Percentiles rank a stretch among this genome's conserved stretches.
These are phyloP conservation scores for Termitomyces sp. DNA, from an alignment of 1,284 basidiomycete species.

Conservation along the genomic window DNA sequence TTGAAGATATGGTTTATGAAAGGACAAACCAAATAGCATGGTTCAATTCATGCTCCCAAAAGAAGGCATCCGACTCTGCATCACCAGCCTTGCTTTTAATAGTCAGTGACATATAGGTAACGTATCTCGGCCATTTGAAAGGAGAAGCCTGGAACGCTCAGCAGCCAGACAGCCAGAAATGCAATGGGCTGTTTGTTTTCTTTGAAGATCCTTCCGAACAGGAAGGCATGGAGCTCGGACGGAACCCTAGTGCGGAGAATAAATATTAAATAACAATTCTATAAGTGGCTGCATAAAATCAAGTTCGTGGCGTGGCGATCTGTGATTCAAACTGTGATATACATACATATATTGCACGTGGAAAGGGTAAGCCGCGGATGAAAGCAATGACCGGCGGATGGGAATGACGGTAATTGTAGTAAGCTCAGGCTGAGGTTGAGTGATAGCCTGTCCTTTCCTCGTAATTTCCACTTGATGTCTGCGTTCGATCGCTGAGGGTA, in stretches of 20 bases:
- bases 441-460: too few species aligned
- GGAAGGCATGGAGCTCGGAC: not conserved
- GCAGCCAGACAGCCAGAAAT: not conserved
- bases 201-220: constrained; percentile 11
- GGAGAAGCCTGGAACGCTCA: too few species aligned
- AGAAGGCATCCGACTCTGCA: not conserved
- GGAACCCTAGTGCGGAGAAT: not conserved
- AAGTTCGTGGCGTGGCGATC: too few species aligned
- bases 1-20: too few species aligned
- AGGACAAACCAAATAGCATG: not conserved
- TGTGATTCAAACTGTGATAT: not conserved
- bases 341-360: not conserved
- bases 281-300: constrained; percentile 1
- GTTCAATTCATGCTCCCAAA: not conserved
- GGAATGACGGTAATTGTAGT: constrained; percentile 1
- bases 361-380: not conserved
- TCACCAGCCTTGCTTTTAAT: not conserved
- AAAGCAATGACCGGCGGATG: not conserved
- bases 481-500: too few species aligned
- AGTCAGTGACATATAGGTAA: too few species aligned
- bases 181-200: not conserved
- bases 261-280: not conserved
- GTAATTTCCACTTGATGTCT: too few species aligned
- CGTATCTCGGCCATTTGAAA: not conserved
- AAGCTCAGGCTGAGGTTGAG: not conserved